A percentile compares a stretch with the other conserved stretches of the same genome.
Evolutionary conservation across 2,329 filamentous ascomycete species (phyloP).

Genomic region (Dactylonectria macrodidyma): DNA sequence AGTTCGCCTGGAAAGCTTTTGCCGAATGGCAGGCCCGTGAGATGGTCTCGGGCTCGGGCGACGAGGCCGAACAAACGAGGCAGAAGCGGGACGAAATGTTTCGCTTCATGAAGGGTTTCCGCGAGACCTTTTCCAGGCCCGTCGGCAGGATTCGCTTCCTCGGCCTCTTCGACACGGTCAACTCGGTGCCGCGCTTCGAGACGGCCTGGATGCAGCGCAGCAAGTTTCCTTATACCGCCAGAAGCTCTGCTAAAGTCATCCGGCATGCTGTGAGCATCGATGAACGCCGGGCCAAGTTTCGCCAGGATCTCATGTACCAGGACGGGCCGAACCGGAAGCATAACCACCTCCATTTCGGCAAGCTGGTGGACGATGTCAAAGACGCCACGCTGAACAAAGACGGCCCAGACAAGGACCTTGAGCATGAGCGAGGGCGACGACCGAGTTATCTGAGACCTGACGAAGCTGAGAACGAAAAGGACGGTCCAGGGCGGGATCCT

Average conservation of each 20-base stretch:
- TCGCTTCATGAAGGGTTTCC: slow-evolving; percentile 82
- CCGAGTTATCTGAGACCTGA: slow-evolving; percentile 33
- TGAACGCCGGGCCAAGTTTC: slow-evolving; percentile 79
- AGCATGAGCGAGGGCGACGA: slow-evolving; percentile 37
- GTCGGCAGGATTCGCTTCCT: slow-evolving; percentile 82
- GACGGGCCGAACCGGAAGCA: slow-evolving; percentile 37
- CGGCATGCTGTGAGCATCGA: slow-evolving; percentile 81
- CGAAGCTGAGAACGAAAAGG: slow-evolving; percentile 28
- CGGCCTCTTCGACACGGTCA: slow-evolving; percentile 87
- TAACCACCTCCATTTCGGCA: slow-evolving; percentile 43
- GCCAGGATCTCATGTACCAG: slow-evolving; percentile 78
- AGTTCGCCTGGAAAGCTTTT: slow-evolving; percentile 88
- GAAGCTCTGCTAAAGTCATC: slow-evolving; percentile 72
- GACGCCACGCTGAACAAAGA: slow-evolving; percentile 14
- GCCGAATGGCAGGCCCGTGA: slow-evolving; percentile 78
- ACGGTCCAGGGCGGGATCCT: slow-evolving; percentile 7
- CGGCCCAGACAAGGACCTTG: background rate
- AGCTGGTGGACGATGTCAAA: slow-evolving; percentile 42
- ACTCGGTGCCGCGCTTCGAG: slow-evolving; percentile 85
- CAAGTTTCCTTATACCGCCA: slow-evolving; percentile 79
- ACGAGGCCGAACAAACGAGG: slow-evolving; percentile 59
- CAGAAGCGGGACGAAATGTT: slow-evolving; percentile 71
- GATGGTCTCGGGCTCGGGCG: slow-evolving; percentile 59
- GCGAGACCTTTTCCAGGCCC: slow-evolving; percentile 84
- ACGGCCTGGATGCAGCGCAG: slow-evolving; percentile 83